Percentiles rank a stretch among this genome's conserved stretches.
phyloP scores from a whole-genome alignment of 148 eudicot species.

The Chenopodium quinoa region DNA sequence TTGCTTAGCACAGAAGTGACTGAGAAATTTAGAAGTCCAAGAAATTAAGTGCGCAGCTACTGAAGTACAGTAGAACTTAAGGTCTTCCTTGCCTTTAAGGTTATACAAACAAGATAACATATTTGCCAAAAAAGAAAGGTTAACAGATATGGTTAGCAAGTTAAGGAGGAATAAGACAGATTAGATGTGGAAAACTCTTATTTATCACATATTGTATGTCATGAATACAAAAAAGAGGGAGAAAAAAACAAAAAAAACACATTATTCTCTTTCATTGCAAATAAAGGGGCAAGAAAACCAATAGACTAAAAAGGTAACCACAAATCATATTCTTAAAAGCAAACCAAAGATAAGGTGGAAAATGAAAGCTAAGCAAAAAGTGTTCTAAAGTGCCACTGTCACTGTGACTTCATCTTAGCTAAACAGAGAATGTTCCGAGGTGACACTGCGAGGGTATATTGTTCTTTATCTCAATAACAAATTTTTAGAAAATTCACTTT shows the following conservation, averaged over 20 bases:
- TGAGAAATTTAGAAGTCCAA: not conserved
- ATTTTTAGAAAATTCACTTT: too few species aligned
- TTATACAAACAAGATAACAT: slow-evolving; percentile 5
- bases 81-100: slow-evolving; percentile 1
- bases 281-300: not conserved
- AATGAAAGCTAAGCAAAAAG: slow-evolving; percentile 8
- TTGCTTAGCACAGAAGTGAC: not conserved
- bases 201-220: not conserved
- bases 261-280: not conserved
- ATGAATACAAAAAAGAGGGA: not conserved
- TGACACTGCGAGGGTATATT: not conserved
- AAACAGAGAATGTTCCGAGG: slow-evolving; percentile 14
- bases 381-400: slow-evolving; percentile 5
- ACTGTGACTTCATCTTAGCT: slow-evolving; percentile 2
- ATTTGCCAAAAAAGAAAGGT: slow-evolving; percentile 1
- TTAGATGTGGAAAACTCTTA: not conserved
- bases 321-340: slow-evolving; percentile 14
- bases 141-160: not conserved
- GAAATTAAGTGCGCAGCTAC: not conserved
- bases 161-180: not conserved
- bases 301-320: slow-evolving; percentile 15
- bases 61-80: not conserved
- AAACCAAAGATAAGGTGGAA: slow-evolving; percentile 15
- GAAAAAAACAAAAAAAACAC: too few species aligned
- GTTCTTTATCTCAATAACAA: not conserved